phyloP scores from a whole-genome alignment of 1,284 basidiomycete genomes.

The Kalmanozyma brasiliensis region DNA sequence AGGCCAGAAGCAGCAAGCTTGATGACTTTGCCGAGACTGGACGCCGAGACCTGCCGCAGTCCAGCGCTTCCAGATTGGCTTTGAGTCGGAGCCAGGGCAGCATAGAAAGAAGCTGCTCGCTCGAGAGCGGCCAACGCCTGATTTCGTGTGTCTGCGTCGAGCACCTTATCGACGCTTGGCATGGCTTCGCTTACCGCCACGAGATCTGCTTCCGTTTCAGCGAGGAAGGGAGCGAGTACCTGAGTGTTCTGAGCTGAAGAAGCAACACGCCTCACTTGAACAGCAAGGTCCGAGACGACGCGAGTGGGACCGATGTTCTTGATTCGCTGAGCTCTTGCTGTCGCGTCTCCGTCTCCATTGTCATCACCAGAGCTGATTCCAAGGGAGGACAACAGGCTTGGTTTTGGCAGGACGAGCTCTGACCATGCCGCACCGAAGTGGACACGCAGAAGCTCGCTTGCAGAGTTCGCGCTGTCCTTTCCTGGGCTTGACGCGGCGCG shows the following conservation, averaged over 20 bases:
- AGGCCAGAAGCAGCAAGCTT: constrained; percentile 15
- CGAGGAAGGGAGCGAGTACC: constrained; percentile 12
- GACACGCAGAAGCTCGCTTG: constrained; percentile 24
- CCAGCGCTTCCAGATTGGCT: constrained; percentile 9
- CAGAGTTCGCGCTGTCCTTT: constrained; percentile 10
- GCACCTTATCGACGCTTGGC: constrained; percentile 1
- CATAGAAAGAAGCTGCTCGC: constrained; percentile 29
- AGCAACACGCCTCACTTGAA: constrained; percentile 33
- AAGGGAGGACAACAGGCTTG: constrained; percentile 28
- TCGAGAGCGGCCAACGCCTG: constrained; percentile 13
- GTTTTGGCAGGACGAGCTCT: constrained; percentile 38
- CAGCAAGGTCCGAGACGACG: constrained; percentile 70
- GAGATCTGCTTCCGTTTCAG: constrained; percentile 16
- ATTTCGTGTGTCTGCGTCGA: background rate
- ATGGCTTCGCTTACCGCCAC: constrained; percentile 13
- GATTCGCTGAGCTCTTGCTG: constrained; percentile 55
- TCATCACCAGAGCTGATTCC: constrained; percentile 67
- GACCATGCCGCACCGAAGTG: constrained; percentile 43
- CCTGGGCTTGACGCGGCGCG: constrained; percentile 7
- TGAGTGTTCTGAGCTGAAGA: constrained; percentile 7
- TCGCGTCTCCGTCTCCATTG: constrained; percentile 20
- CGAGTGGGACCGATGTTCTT: constrained; percentile 73
- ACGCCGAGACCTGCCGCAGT: constrained; percentile 12
- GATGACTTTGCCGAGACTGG: constrained; percentile 14
- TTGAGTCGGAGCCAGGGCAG: constrained; percentile 26